phyloP scores from a whole-genome alignment of 1,284 basidiomycete species.

The Lignosus rhinocerotis region DNA sequence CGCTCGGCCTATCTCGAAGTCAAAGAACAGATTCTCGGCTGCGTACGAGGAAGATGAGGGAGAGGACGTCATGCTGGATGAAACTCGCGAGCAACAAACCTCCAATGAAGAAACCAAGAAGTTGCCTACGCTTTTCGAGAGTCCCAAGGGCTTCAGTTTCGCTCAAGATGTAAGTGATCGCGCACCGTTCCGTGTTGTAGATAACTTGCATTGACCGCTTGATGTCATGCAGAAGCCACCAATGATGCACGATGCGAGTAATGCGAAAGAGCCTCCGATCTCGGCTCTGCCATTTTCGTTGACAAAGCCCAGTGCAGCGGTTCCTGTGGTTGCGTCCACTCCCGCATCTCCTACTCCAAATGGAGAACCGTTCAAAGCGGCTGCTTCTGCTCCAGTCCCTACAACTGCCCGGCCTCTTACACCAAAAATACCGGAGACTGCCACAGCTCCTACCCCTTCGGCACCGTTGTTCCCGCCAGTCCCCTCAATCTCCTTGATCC shows the following conservation, averaged over 20 bases:
- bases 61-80: constrained; percentile 48
- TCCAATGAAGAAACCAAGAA: constrained; percentile 53
- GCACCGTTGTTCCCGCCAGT: constrained; percentile 20
- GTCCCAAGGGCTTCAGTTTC: constrained; percentile 68
- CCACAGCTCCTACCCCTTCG: constrained; percentile 1
- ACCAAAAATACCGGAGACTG: not conserved
- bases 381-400: not conserved
- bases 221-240: constrained; percentile 24
- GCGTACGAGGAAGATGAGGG: constrained; percentile 60
- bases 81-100: constrained; percentile 33
- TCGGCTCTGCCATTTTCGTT: constrained; percentile 66
- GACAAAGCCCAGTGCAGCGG: constrained; percentile 33
- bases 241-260: constrained; percentile 29
- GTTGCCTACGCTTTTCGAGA: constrained; percentile 54
- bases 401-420: constrained; percentile 8
- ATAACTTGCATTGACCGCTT: not conserved
- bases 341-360: constrained; percentile 10
- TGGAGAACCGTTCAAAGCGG: constrained; percentile 2
- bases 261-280: constrained; percentile 68
- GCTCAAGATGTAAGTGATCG: constrained; percentile 54
- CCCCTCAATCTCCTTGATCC: constrained; percentile 28
- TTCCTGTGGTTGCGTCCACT: not conserved
- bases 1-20: constrained; percentile 42
- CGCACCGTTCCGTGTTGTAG: not conserved
- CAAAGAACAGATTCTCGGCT: constrained; percentile 63